phyloP scores from a whole-genome alignment of 371 early-diverging fungal species.

The Mortierella sp. region DNA sequence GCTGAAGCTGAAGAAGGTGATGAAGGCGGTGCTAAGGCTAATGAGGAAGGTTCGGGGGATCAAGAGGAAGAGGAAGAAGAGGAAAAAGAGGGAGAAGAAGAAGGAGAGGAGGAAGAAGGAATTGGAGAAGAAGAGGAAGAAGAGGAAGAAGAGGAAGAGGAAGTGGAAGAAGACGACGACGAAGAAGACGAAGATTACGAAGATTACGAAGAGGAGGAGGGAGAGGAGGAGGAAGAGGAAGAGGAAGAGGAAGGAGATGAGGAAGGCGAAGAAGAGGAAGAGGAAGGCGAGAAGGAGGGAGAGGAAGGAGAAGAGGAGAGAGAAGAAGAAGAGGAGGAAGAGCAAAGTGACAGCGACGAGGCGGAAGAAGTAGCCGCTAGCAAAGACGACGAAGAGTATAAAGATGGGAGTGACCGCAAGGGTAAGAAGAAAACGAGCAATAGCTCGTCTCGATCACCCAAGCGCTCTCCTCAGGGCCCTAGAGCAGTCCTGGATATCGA shows the following conservation, averaged over 20 bases:
- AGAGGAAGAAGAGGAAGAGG: slow-evolving; percentile 1
- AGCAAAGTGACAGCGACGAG: too few relatives aligned
- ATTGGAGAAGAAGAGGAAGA: slow-evolving; percentile 2
- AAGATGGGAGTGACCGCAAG: background rate
- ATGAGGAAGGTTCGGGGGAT: background rate
- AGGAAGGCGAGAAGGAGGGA: background rate
- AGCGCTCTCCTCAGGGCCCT: too few relatives aligned
- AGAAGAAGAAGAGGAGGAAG: too few relatives aligned
- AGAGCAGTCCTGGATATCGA: background rate
- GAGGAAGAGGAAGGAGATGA: slow-evolving; percentile 11
- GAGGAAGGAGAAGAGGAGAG: too few relatives aligned
- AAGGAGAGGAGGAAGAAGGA: background rate
- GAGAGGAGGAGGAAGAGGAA: slow-evolving; percentile 8
- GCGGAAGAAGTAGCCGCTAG: too few relatives aligned
- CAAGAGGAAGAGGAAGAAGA: background rate
- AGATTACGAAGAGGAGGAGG: slow-evolving; percentile 16
- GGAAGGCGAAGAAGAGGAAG: background rate
- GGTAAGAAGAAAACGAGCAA: background rate
- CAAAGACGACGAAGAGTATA: too few relatives aligned
- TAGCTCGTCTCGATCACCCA: too few relatives aligned
- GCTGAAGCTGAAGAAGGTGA: background rate
- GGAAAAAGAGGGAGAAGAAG: background rate
- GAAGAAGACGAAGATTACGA: background rate
- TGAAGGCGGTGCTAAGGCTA: background rate
- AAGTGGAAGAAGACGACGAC: background rate